Conservation (phyloP, 257 asterid species). For the Solanum tacnaense region DNA sequence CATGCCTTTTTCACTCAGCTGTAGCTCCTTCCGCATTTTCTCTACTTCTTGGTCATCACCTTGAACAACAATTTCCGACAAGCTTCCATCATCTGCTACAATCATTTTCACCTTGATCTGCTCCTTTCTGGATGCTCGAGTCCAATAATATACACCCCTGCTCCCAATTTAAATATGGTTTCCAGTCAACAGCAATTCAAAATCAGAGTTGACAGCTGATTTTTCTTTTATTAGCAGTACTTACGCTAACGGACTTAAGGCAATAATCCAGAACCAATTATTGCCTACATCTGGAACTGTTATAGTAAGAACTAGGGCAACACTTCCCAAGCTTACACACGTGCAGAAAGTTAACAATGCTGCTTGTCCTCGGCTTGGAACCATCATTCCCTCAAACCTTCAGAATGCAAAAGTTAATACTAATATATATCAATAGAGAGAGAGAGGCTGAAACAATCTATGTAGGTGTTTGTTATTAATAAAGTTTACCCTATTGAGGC, state of each 20-base stretch:
- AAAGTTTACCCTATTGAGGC: not conserved
- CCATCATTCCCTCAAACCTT: constrained; percentile 95
- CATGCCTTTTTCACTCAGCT: constrained; percentile 83
- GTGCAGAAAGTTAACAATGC: constrained; percentile 90
- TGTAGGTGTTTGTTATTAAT: not conserved
- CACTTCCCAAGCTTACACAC: constrained; percentile 84
- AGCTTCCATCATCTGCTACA: constrained; percentile 53
- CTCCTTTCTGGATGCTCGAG: constrained; percentile 85
- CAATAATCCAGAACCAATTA: constrained; percentile 70
- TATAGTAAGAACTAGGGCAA: constrained; percentile 86
- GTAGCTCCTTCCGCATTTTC: constrained; percentile 81
- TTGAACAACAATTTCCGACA: constrained; percentile 67
- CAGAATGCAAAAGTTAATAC: not conserved
- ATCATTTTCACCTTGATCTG: constrained; percentile 77
- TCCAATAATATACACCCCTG: constrained; percentile 94
- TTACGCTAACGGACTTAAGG: constrained; percentile 88
- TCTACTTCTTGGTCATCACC: constrained; percentile 90
- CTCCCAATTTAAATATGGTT: not conserved
- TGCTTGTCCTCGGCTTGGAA: constrained; percentile 93
- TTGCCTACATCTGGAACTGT: constrained; percentile 84
- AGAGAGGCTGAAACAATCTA: not conserved
- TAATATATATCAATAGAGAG: not conserved
- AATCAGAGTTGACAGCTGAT: not conserved
- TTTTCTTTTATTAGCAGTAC: constrained; percentile 8
- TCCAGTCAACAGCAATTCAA: not conserved